A percentile compares a stretch with the other conserved stretches of the same genome.
Conservation (phyloP, 257 asterid genomes). For the Solanum infundibuliforme region DNA sequence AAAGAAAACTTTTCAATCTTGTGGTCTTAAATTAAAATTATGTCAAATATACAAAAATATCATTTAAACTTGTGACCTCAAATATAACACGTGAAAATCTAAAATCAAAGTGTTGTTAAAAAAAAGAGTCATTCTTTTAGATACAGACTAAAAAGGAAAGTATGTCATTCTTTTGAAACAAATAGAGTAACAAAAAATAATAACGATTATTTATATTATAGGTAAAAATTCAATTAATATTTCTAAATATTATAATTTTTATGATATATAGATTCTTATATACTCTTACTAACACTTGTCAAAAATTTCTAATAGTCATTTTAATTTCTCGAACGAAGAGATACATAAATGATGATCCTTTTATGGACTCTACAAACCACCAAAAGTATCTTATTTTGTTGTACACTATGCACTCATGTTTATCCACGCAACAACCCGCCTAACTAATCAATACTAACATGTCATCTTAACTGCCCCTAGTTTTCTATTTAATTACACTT, state of each 20-base stretch:
- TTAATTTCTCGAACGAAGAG: too few species aligned
- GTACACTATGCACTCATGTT: background rate
- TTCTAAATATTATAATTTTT: too few species aligned
- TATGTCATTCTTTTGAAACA: too few species aligned
- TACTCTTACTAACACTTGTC: background rate
- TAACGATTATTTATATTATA: background rate
- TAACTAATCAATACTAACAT: background rate
- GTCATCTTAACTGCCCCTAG: background rate
- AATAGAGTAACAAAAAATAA: too few species aligned
- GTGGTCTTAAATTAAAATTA: background rate
- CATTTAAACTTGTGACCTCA: background rate
- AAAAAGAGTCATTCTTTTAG: too few species aligned
- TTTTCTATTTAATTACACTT: background rate
- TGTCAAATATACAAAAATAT: too few species aligned
- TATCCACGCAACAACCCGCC: background rate
- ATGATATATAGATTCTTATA: too few species aligned
- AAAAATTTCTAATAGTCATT: too few species aligned
- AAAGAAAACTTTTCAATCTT: too few species aligned
- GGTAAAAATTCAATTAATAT: background rate
- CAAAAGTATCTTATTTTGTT: background rate
- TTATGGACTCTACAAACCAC: background rate
- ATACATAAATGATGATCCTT: too few species aligned
- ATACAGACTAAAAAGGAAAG: too few species aligned
- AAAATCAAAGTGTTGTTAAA: too few species aligned
- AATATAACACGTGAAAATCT: background rate